phyloP scores from a whole-genome alignment of 2,329 filamentous ascomycete genomes.

The Alternaria infectoria region DNA sequence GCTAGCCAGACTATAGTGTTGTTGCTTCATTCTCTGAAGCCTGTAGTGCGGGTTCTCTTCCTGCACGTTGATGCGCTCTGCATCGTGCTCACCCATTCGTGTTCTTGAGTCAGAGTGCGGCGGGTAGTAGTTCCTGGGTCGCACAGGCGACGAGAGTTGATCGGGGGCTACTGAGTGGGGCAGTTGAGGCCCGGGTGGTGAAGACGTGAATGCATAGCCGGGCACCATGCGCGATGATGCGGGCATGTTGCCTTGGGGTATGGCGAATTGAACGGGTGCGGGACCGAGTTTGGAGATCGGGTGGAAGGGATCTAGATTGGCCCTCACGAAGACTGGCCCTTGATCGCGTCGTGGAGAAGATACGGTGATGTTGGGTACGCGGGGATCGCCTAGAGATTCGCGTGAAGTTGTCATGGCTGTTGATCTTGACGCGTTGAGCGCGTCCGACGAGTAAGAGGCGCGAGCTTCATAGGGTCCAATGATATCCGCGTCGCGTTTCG shows the following conservation, averaged over 20 bases:
- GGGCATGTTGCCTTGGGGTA: constrained; percentile 29
- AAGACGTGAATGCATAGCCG: constrained; percentile 35
- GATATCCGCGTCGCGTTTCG: constrained; percentile 68
- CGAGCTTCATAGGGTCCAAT: constrained; percentile 38
- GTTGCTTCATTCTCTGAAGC: constrained; percentile 33
- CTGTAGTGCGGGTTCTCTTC: constrained; percentile 29
- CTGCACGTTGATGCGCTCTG: constrained; percentile 20
- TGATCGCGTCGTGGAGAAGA: constrained; percentile 33
- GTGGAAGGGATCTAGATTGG: constrained; percentile 40
- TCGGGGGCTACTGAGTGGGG: constrained; percentile 29
- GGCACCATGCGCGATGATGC: constrained; percentile 48
- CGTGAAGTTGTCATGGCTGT: constrained; percentile 26
- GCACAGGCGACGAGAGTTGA: constrained; percentile 28
- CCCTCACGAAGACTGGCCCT: constrained; percentile 34
- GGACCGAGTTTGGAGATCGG: constrained; percentile 42
- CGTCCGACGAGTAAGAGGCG: constrained; percentile 22
- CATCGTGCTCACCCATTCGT: constrained; percentile 17
- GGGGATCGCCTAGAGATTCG: constrained; percentile 14
- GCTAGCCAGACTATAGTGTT: constrained; percentile 34
- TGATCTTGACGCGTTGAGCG: constrained; percentile 26
- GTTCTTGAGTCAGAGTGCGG: constrained; percentile 20
- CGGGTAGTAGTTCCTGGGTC: constrained; percentile 13
- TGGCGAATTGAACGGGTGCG: constrained; percentile 49
- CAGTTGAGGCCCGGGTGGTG: constrained; percentile 23
- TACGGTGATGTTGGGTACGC: constrained; percentile 38